A percentile compares a stretch with the other conserved stretches of the same genome.
phyloP scores from a whole-genome alignment of 2,329 filamentous ascomycete genomes.

The Ceratocystis variospora region DNA sequence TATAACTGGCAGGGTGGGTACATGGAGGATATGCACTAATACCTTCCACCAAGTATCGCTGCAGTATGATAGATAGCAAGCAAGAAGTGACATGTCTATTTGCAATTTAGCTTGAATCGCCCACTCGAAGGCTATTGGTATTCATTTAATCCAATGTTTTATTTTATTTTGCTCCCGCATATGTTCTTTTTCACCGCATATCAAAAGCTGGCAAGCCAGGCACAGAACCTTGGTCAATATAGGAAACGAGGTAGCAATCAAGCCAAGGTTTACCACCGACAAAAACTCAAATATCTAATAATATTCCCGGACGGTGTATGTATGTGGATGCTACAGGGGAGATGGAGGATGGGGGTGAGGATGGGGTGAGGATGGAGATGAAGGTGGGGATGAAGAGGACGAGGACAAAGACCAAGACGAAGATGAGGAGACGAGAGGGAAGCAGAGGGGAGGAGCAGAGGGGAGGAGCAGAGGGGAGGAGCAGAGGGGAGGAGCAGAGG shows the following conservation, averaged over 20 bases:
- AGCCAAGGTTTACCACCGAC: not conserved
- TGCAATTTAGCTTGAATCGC: not conserved
- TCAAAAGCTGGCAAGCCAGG: slow-evolving; percentile 6
- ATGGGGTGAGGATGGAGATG: not conserved
- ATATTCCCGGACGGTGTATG: not conserved
- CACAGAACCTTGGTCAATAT: not conserved
- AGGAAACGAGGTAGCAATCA: not conserved
- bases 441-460: not conserved
- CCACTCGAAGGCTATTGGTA: not conserved
- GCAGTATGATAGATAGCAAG: not conserved
- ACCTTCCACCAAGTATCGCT: not conserved
- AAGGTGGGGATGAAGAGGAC: not conserved
- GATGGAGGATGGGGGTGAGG: not conserved
- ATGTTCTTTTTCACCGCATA: not conserved
- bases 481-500: not conserved
- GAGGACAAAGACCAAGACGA: not conserved
- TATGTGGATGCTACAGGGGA: not conserved
- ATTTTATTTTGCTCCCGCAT: not conserved
- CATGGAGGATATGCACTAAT: not conserved
- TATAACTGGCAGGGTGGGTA: not conserved
- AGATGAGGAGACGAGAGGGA: not conserved
- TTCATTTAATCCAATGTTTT: not conserved
- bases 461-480: not conserved
- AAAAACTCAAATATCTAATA: not conserved
- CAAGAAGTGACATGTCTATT: not conserved